Conservation (phyloP, 2,329 filamentous ascomycete genomes). For the Ascochyta pisi region DNA sequence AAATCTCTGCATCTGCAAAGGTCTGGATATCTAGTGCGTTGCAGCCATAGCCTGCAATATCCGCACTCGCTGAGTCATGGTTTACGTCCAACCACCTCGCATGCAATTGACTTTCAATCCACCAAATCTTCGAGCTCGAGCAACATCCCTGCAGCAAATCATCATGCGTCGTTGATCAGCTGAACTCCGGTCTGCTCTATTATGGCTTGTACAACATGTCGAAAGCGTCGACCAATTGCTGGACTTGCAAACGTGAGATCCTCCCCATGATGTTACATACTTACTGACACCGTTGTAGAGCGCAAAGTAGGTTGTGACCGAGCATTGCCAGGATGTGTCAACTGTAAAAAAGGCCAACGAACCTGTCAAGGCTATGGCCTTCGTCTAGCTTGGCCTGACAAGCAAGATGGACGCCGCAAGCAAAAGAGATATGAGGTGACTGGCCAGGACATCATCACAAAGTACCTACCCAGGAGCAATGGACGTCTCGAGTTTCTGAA, state of each 20-base stretch:
- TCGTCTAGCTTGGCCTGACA: conserved; percentile 58
- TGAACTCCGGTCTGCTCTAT: background rate
- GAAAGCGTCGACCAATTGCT: conserved; percentile 40
- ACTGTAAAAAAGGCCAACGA: conserved; percentile 54
- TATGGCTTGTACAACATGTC: conserved; percentile 14
- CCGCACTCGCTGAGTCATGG: conserved; percentile 10
- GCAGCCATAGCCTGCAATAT: conserved; percentile 4
- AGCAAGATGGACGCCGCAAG: conserved; percentile 54
- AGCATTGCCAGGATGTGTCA: conserved; percentile 52
- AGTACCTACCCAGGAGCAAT: background rate
- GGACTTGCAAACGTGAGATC: conserved; percentile 54
- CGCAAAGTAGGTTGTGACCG: conserved; percentile 59
- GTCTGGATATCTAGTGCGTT: background rate
- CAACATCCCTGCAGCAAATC: too few relatives aligned
- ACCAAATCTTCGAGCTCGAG: background rate
- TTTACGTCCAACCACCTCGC: background rate
- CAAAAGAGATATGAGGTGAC: conserved; percentile 43
- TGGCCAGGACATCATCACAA: background rate
- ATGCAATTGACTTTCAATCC: background rate
- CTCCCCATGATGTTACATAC: background rate
- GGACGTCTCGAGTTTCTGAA: conserved; percentile 29
- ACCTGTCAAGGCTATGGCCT: conserved; percentile 56
- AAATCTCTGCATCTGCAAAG: background rate
- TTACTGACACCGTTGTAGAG: conserved; percentile 42
- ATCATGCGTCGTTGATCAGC: too few relatives aligned